Evolutionary conservation across 2,329 filamentous ascomycete genomes (phyloP), one percentile per base, ranked within the genome.

Genomic region (Fusarium sp.): DNA sequence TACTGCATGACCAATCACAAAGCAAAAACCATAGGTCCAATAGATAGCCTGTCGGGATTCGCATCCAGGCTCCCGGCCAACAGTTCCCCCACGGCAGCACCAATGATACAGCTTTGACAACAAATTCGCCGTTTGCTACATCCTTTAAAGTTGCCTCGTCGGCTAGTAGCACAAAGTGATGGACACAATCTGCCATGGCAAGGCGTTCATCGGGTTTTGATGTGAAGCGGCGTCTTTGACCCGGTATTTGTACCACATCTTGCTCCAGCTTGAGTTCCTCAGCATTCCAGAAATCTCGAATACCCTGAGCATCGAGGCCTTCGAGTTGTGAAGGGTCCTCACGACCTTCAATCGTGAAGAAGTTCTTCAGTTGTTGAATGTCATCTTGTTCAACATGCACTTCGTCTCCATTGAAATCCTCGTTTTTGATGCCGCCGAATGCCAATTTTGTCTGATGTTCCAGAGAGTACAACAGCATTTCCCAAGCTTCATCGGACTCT

Each of bases 31-130:
- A 71, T 8, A 71, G 8, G 7, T 71, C 57, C 0, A 71, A 8
- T 9, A 71, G 12, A 60, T 55, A 62, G 1, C 67, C 46, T 5
- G 46, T 65, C 4, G 56, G 59, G 42, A 67, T 60, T 0, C 57
- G 44, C 29, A 46, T 10, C 67, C 54, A 69, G 27, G 1, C 37
- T 6, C 54, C 65, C 7, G 12, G 44, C 6, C 57, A 45, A 4
- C 32, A 2, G 34, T 55, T 6, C 4, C 37, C 20, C 12, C 27
- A 16, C 5, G 14, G 3, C 32, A 22, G n/a, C 1, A 3, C 3
- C 4, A 60, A 30, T 0, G 32, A 57, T 4, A 71, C 8, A 1
- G 54, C 29, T n/a, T 70, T 71, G 0, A 68, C 25, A 8, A 68
- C 0, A 6, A 24, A 68, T 18, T 47, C 25, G 0, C 54, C 58